phyloP scores from a whole-genome alignment of 2,329 filamentous ascomycete genomes.

The Sarocladium strictum region DNA sequence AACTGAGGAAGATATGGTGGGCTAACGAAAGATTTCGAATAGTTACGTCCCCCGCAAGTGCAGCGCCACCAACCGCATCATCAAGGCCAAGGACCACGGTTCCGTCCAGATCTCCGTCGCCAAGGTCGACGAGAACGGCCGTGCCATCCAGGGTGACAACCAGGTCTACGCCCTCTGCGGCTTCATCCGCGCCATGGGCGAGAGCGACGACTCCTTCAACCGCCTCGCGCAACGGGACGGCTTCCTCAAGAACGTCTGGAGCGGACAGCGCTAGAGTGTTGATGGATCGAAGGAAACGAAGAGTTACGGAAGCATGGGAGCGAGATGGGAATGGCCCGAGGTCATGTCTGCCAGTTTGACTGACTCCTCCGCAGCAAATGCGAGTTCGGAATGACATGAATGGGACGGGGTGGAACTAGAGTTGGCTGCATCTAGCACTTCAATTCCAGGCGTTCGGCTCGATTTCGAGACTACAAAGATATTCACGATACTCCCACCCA shows the following conservation, averaged over 20 bases:
- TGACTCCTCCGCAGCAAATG: neutral
- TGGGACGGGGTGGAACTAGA: constrained; percentile 33
- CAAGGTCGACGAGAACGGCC: constrained; percentile 99
- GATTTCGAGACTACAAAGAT: constrained; percentile 35
- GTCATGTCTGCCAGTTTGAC: constrained; percentile 5
- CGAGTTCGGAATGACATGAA: constrained; percentile 30
- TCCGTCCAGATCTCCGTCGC: constrained; percentile 95
- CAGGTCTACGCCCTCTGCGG: constrained; percentile 96
- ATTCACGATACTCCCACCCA: constrained; percentile 10
- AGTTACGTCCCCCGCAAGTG: constrained; percentile 99
- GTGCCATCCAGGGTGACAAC: constrained; percentile 89
- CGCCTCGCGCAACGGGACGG: constrained; percentile 92
- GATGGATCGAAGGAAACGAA: neutral
- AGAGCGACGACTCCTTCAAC: constrained; percentile 96
- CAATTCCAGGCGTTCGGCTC: constrained; percentile 42
- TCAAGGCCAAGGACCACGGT: constrained; percentile 99
- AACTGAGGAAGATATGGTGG: neutral
- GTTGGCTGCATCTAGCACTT: constrained; percentile 38
- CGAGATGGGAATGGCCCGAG: neutral
- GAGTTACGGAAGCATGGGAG: neutral
- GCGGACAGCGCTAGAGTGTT: constrained; percentile 45
- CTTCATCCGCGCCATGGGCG: constrained; percentile 95
- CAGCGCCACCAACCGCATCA: constrained; percentile 98
- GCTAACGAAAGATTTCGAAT: constrained; percentile 15
- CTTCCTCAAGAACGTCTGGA: constrained; percentile 96